These are phyloP conservation scores for Phytophthora aleatoria DNA, from an alignment of 352 stramenopile genomes.

Conservation along the genomic window DNA sequence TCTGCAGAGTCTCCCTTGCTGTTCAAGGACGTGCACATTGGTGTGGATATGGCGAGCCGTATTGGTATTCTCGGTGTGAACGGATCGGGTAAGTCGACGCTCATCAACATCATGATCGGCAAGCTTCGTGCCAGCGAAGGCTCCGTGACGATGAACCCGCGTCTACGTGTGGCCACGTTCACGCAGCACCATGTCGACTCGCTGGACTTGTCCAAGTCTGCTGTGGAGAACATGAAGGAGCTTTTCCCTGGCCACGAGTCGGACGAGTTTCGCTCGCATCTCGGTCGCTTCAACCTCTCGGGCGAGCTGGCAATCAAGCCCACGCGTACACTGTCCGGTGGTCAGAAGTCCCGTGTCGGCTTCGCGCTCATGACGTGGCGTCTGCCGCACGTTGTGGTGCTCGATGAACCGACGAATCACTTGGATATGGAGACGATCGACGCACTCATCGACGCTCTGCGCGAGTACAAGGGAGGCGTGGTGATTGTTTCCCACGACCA, in stretches of 20 bases:
- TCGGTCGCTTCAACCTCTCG: slow-evolving; percentile 97
- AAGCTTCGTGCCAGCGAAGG: slow-evolving; percentile 89
- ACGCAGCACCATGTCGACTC: slow-evolving; percentile 97
- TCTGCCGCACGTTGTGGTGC: slow-evolving; percentile 95
- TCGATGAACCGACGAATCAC: slow-evolving; percentile 98
- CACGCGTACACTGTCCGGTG: slow-evolving; percentile 95
- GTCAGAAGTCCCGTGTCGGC: slow-evolving; percentile 93
- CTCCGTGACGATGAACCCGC: slow-evolving; percentile 90
- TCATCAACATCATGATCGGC: slow-evolving; percentile 97
- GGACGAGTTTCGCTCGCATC: slow-evolving; percentile 93
- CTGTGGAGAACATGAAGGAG: slow-evolving; percentile 91
- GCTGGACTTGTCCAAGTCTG: slow-evolving; percentile 91
- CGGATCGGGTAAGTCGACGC: slow-evolving; percentile 94
- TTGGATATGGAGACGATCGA: slow-evolving; percentile 93
- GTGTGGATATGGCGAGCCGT: slow-evolving; percentile 94
- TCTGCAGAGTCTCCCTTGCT: slow-evolving; percentile 57
- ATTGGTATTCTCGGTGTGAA: slow-evolving; percentile 95
- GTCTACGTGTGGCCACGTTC: slow-evolving; percentile 95
- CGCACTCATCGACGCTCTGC: slow-evolving; percentile 94
- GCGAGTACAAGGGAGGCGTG: slow-evolving; percentile 96
- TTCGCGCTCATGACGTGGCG: slow-evolving; percentile 96
- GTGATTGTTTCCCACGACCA: slow-evolving; percentile 98
- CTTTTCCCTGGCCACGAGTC: slow-evolving; percentile 86
- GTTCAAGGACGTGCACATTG: slow-evolving; percentile 95
- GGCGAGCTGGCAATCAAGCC: slow-evolving; percentile 94